Percentiles rank a stretch among this genome's conserved stretches.
These are phyloP conservation scores for Aureoboletus auriporus DNA, from an alignment of 768 basidiomycete genomes.

Conservation along the genomic window DNA sequence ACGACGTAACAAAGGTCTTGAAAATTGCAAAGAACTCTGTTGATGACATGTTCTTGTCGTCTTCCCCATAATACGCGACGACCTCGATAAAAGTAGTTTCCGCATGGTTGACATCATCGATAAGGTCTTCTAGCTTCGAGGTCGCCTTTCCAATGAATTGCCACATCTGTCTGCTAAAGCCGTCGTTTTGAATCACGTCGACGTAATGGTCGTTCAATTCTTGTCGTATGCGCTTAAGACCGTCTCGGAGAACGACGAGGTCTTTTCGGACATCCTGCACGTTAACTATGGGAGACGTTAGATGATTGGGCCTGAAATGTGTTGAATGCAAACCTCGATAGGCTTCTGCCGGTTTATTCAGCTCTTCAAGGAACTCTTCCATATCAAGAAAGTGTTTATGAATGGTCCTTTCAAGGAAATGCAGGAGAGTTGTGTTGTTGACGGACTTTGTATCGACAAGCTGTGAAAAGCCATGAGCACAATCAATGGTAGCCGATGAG, in stretches of 20 bases:
- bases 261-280: constrained; percentile 81
- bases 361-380: constrained; percentile 84
- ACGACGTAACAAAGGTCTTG: constrained; percentile 95
- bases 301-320: background rate
- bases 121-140: constrained; percentile 73
- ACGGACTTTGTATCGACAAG: constrained; percentile 97
- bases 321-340: constrained; percentile 66
- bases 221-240: constrained; percentile 73
- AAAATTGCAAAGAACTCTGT: constrained; percentile 95
- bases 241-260: constrained; percentile 65
- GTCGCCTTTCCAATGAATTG: constrained; percentile 76
- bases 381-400: constrained; percentile 84
- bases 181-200: constrained; percentile 65
- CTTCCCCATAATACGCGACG: constrained; percentile 90
- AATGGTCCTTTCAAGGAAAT: constrained; percentile 90
- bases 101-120: constrained; percentile 84
- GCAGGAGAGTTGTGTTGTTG: constrained; percentile 89
- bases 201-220: constrained; percentile 80
- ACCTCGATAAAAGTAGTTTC: constrained; percentile 82
- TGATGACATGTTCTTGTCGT: constrained; percentile 79
- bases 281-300: constrained; percentile 56
- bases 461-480: constrained; percentile 37
- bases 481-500: background rate
- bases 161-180: constrained; percentile 91
- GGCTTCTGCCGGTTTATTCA: constrained; percentile 86